Percentiles rank a stretch among this genome's conserved stretches.
Evolutionary conservation across 2,329 filamentous ascomycete genomes (phyloP).

Genomic region (Fusarium nodosum): DNA sequence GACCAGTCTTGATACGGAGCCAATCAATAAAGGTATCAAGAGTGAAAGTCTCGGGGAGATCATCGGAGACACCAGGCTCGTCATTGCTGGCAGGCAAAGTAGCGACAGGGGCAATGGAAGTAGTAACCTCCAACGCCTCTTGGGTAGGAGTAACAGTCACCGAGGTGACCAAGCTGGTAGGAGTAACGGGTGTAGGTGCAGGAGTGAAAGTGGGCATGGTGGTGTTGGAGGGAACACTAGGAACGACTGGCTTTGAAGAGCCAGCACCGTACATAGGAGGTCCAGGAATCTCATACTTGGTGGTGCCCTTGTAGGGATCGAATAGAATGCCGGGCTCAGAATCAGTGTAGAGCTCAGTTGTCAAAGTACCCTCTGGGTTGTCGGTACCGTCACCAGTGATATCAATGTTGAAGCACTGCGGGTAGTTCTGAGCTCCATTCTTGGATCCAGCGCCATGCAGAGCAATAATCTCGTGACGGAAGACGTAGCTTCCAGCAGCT

Average conservation of each 20-base stretch:
- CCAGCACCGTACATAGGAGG: slow-evolving; percentile 49
- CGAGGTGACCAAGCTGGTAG: slow-evolving; percentile 6
- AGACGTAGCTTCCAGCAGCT: slow-evolving; percentile 60
- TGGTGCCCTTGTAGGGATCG: slow-evolving; percentile 49
- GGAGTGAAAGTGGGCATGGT: slow-evolving; percentile 20
- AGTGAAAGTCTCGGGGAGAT: too few relatives aligned
- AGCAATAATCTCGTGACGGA: slow-evolving; percentile 67
- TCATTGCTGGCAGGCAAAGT: too few relatives aligned
- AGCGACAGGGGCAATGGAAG: too few relatives aligned
- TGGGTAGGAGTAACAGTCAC: background rate
- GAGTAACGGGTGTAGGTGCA: slow-evolving; percentile 23
- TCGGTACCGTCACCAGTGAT: slow-evolving; percentile 59
- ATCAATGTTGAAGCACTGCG: slow-evolving; percentile 48
- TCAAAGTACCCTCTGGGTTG: slow-evolving; percentile 52
- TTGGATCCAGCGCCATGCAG: slow-evolving; percentile 57
- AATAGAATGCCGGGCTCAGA: slow-evolving; percentile 53
- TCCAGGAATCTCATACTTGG: slow-evolving; percentile 50
- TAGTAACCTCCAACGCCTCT: too few relatives aligned
- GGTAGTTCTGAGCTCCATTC: slow-evolving; percentile 42
- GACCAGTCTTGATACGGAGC: too few relatives aligned
- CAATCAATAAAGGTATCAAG: too few relatives aligned
- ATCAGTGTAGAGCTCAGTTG: slow-evolving; percentile 50
- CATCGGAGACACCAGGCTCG: too few relatives aligned
- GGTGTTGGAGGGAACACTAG: slow-evolving; percentile 16
- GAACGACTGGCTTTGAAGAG: slow-evolving; percentile 20